Base-by-base conservation (phyloP, 345 rosid genomes). In the Balakata baccata region DNA sequence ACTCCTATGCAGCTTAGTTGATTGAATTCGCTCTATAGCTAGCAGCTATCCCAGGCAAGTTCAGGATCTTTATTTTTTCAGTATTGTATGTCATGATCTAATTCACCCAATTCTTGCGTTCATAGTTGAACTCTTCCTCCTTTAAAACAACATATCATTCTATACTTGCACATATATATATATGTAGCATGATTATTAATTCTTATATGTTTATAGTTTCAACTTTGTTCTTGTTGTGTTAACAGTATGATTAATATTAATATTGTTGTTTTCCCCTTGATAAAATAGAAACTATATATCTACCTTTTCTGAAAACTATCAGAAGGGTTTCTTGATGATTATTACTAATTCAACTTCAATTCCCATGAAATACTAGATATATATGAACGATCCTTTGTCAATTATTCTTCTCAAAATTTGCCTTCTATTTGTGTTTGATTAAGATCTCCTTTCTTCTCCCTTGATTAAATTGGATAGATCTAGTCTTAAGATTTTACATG, bases 291-390 rank as follows among this genome's bases (percentile, higher is more conserved):
- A 7, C 9, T 57, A n/a, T n/a, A n/a, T n/a, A n/a, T 56, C n/a
- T 57, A 6, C 3, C 12, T 53, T 53, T 18, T 43, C 29, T 0
- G 51, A 34, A 7, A 14, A 63, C 41, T 14, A 11, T 12, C n/a
- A 22, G 6, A 57, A 74, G 51, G 38, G 47, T 54, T 25, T 9
- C 8, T 53, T 25, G 22, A 5, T 4, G 3, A 1, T 34, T 39
- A 10, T 39, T 50, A 17, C n/a, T 20, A 18, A 69, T 50, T n/a
- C 62, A 53, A 53, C 50, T 16, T 70, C 50, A 46, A 2, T 63
- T 49, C 60, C 65, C 67, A 60, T 63, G 38, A 34, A 63, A 72
- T 64, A 64, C 58, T 39, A 50, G 10, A 38, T 29, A 3, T 46
- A 38, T 29, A 3, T 46, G 43, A 7, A 66, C 47, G 3, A 8